Evolutionary conservation across 192 early-diverging fungal species (phyloP), one percentile per base, ranked within the genome.

Genomic region (Rhizophagus sp.): DNA sequence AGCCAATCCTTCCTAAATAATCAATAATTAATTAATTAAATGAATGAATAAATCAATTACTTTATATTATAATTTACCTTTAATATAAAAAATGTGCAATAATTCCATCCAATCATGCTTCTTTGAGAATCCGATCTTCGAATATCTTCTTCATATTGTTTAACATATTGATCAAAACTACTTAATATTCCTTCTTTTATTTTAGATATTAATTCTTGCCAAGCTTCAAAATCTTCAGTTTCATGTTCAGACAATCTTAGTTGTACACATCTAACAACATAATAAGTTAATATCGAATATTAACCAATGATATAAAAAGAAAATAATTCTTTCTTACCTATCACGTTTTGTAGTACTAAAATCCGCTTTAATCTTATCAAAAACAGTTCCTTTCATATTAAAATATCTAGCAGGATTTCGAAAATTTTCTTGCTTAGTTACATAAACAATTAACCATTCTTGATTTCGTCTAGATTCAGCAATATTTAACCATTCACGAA

Each of bases 101-200:
- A 99, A 83, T 99, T 99, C 98, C 98, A 99, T 0, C 98, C 98
- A 8, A 97, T 97, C 85, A 99, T 90, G 74, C 97, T 88, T 65
- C 98, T 86, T 83, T 98, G 97, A 36, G 94, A 90, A 67, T 99
- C 98, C 64, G 98, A 79, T 27, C 94, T 87, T 9, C 95, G 85
- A 25, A 95, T 96, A 84, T 98, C 97, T 52, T 93, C 96, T 80
- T 98, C 95, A 75, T 94, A 94, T 62, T 92, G 94, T 73, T 89
- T 72, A 12, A 99, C 91, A 25, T 94, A 92, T 75, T 88, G 87
- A 79, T 92, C 92, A 71, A 97, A 93, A 34, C 92, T 91, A 4
- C 85, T 82, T 1, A 94, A 39, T 39, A 96, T 89, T 0, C 90
- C 88, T 33, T 96, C 95, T 75, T 92, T 94, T 78, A 96, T 83